These are phyloP conservation scores for Talaromyces albobiverticillius DNA, from an alignment of 2,329 filamentous ascomycete species.

Conservation along the genomic window DNA sequence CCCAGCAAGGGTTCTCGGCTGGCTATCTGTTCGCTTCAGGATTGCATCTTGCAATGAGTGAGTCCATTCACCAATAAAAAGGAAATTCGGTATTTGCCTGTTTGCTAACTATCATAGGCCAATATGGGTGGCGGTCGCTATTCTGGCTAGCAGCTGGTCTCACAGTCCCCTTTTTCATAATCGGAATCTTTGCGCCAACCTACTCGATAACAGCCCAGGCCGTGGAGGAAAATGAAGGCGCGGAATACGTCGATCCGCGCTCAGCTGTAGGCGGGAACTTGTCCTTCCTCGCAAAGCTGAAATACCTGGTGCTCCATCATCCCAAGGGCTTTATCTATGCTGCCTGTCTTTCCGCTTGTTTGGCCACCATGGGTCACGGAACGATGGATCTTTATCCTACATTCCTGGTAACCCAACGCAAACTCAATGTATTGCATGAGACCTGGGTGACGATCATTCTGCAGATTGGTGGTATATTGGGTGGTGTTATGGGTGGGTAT, in stretches of 20 bases:
- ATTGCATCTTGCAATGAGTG: constrained; percentile 12
- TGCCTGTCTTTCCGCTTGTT: not conserved
- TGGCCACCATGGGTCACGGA: constrained; percentile 10
- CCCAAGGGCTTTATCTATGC: constrained; percentile 5
- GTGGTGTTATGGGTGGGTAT: not conserved
- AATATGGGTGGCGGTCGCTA: constrained; percentile 9
- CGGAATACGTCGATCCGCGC: not conserved
- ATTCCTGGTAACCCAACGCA: not conserved
- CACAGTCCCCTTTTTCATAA: not conserved
- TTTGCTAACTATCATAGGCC: not conserved
- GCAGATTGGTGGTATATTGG: constrained; percentile 4
- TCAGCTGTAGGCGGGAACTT: constrained; percentile 4
- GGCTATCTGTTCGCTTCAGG: constrained; percentile 8
- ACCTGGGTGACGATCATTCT: constrained; percentile 5
- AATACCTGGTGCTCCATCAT: constrained; percentile 3
- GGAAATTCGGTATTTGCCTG: not conserved
- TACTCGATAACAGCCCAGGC: constrained; percentile 7
- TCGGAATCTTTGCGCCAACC: not conserved
- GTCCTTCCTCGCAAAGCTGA: constrained; percentile 1
- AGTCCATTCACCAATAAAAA: not conserved
- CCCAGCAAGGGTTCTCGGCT: constrained; percentile 5
- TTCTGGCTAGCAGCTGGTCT: constrained; percentile 1
- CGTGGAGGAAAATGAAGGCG: not conserved
- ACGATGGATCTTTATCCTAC: constrained; percentile 10
- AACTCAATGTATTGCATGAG: not conserved